Evolutionary conservation across 495 filamentous ascomycete genomes (phyloP).

Genomic region (Penicillium silybi): DNA sequence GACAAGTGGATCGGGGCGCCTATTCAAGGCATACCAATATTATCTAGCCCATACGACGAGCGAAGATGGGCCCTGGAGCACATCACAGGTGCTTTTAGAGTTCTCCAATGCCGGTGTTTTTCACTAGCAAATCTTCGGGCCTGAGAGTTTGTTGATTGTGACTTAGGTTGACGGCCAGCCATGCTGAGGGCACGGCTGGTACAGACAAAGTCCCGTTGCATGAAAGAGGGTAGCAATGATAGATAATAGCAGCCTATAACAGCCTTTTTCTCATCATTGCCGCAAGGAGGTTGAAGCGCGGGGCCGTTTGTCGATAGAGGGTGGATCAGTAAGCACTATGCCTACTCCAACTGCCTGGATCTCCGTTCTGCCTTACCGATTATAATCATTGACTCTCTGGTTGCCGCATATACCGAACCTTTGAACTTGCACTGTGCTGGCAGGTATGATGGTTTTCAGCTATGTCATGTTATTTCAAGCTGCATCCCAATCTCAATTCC

Average conservation of each 20-base stretch:
- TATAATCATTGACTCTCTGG: slow-evolving; percentile 10
- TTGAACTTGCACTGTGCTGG: slow-evolving; percentile 24
- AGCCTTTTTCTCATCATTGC: slow-evolving; percentile 19
- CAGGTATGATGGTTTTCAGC: slow-evolving; percentile 7
- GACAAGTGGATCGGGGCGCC: no score
- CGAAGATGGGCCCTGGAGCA: no score
- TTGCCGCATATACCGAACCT: slow-evolving; percentile 23
- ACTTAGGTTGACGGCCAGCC: no score
- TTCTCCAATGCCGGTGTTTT: no score
- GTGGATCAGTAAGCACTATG: not conserved
- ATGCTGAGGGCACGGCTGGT: no score
- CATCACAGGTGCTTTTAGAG: no score
- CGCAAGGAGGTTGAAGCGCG: slow-evolving; percentile 22
- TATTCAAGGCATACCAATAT: no score
- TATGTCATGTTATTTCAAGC: not conserved
- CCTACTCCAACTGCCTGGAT: not conserved
- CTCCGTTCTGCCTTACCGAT: slow-evolving; percentile 6
- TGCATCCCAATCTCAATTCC: not conserved
- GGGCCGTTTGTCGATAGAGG: slow-evolving; percentile 17
- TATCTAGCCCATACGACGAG: no score
- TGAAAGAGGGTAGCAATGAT: no score
- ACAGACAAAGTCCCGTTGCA: no score
- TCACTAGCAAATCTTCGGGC: no score
- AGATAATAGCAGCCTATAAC: slow-evolving; percentile 7
- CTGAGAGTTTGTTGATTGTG: no score